A percentile compares a stretch with the other conserved stretches of the same genome.
These are phyloP conservation scores for Cladophialophora psammophila DNA, from an alignment of 2,329 filamentous ascomycete species.

Conservation along the genomic window DNA sequence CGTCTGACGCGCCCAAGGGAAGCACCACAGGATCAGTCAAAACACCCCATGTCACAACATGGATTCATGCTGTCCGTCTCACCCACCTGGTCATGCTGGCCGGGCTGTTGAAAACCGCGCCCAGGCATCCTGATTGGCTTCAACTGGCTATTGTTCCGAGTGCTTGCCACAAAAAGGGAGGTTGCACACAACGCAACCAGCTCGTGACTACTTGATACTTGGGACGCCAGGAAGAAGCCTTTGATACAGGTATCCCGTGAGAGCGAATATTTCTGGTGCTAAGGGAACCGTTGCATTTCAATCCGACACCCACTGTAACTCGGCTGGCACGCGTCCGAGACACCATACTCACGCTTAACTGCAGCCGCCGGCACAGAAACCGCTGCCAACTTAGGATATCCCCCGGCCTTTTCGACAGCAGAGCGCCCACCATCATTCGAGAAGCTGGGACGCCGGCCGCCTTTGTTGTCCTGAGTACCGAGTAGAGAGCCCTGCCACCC, in stretches of 20 bases:
- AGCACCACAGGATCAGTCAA: constrained; percentile 26
- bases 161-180: constrained; percentile 13
- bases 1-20: constrained; percentile 33
- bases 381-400: background rate
- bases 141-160: constrained; percentile 16
- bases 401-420: background rate
- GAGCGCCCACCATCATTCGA: background rate
- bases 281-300: background rate
- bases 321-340: constrained; percentile 36
- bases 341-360: constrained; percentile 30
- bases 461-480: background rate
- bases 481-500: background rate
- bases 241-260: background rate
- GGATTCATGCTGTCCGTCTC: constrained; percentile 34
- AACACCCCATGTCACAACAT: constrained; percentile 40
- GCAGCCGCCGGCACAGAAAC: constrained; percentile 17
- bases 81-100: constrained; percentile 29
- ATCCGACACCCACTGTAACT: constrained; percentile 21
- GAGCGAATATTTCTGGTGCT: constrained; percentile 2
- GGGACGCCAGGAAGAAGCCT: background rate
- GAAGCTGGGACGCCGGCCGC: background rate
- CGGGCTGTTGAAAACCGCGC: constrained; percentile 19
- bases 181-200: constrained; percentile 17
- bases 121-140: constrained; percentile 9
- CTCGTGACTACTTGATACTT: constrained; percentile 3